These are phyloP conservation scores for Scleromitrula shiraiana DNA, from an alignment of 2,329 filamentous ascomycete genomes.

Conservation along the genomic window DNA sequence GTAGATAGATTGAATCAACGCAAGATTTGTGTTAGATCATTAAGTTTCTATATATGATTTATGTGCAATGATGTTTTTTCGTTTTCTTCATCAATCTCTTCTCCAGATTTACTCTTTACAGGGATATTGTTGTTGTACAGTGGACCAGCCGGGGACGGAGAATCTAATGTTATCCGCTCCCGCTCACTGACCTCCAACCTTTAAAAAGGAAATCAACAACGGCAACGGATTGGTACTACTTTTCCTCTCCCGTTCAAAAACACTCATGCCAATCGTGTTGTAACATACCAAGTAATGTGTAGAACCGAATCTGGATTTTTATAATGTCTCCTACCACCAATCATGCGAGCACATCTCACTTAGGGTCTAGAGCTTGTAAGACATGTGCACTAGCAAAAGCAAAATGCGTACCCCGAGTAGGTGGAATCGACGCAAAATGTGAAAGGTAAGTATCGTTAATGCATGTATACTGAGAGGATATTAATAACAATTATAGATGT, in stretches of 20 bases:
- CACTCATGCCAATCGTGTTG: not conserved
- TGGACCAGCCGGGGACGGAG: not conserved
- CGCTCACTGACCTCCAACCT: not conserved
- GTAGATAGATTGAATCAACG: slow-evolving; percentile 9
- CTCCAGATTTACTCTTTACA: not conserved
- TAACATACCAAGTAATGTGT: not conserved
- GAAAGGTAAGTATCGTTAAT: not conserved
- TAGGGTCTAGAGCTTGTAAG: slow-evolving; percentile 1
- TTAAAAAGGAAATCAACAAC: not conserved
- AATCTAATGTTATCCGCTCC: not conserved
- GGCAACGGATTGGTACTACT: not conserved
- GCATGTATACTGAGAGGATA: not conserved
- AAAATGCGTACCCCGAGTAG: not conserved
- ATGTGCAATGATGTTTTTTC: too few relatives aligned
- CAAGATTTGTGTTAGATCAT: slow-evolving; percentile 2
- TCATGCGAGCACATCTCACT: not conserved
- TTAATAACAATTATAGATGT: not conserved
- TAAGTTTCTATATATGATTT: too few relatives aligned
- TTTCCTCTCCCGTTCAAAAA: not conserved
- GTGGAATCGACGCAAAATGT: slow-evolving; percentile 2
- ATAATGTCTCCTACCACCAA: not conserved
- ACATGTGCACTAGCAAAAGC: slow-evolving; percentile 8
- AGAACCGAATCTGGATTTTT: not conserved
- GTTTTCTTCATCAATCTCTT: too few relatives aligned
- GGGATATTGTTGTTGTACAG: not conserved